A percentile compares a stretch with the other conserved stretches of the same genome.
These are phyloP conservation scores for Claviceps humidiphila DNA, from an alignment of 2,329 filamentous ascomycete genomes.

Conservation along the genomic window DNA sequence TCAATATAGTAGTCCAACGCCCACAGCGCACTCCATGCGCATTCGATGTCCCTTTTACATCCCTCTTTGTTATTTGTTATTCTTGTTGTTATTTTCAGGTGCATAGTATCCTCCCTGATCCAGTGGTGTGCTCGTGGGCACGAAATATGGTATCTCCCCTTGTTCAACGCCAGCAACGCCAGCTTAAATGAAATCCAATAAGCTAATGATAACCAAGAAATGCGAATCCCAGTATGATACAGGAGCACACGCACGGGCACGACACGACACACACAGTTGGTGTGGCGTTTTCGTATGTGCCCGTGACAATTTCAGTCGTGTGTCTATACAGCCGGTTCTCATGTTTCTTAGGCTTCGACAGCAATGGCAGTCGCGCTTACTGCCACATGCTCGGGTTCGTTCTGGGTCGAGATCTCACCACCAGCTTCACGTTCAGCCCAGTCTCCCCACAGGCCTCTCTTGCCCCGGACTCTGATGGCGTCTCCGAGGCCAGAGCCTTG, in stretches of 20 bases:
- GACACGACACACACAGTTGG: background rate
- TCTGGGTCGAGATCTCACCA: constrained; percentile 43
- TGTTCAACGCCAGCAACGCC: constrained; percentile 16
- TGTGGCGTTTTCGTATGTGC: constrained; percentile 1
- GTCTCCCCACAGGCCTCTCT: constrained; percentile 90
- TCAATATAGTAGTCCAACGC: background rate
- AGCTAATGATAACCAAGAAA: constrained; percentile 17
- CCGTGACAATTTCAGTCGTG: background rate
- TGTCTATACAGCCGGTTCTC: constrained; percentile 5
- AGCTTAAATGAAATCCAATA: constrained; percentile 13
- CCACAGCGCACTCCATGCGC: background rate
- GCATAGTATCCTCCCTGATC: constrained; percentile 7
- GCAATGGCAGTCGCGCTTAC: constrained; percentile 20
- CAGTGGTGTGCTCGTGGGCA: constrained; percentile 12
- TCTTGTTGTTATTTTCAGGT: background rate
- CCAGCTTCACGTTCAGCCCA: constrained; percentile 76
- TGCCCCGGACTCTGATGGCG: constrained; percentile 71
- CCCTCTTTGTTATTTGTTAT: constrained; percentile 1
- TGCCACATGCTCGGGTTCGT: constrained; percentile 27
- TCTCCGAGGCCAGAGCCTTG: constrained; percentile 67
- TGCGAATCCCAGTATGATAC: constrained; percentile 22
- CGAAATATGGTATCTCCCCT: constrained; percentile 25
- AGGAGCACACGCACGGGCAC: constrained; percentile 9
- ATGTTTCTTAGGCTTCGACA: constrained; percentile 21
- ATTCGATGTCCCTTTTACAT: constrained; percentile 8